Base-by-base conservation (phyloP, 2,329 filamentous ascomycete genomes). In the Cytospora paraplurivora region DNA sequence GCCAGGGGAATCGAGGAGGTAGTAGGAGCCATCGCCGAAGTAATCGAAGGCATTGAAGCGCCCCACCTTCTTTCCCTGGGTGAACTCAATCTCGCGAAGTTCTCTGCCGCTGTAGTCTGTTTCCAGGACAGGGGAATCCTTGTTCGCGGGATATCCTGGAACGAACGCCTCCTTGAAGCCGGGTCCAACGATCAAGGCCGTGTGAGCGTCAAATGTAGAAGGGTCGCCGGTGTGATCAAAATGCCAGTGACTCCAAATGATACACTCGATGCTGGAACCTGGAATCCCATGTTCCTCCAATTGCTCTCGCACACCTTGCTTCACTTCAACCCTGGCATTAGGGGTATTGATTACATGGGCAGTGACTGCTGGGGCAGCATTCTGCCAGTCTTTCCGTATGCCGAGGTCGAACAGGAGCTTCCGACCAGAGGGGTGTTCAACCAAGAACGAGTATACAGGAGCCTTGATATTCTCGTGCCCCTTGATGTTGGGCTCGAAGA, bases 391-490 rank as follows among this genome's bases (percentile, higher is more conserved):
- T 67, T 81, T 80, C 1, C 75, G 69, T 3, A 73, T 62, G 10
- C 76, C 74, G 12, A 77, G 69, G 61, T 77, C 75, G 62, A 76
- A 77, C n/a, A 77, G 66, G 3, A 76, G 61, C 7, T 68, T 69
- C 15, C 69, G 67, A 5, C 66, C 62, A 61, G 72, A 69, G 7
- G 69, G 67, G 62, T 84, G 80, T 60, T 81, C 75, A 59, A 84
- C 78, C 1, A 82, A 71, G 68, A 84, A 84, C 3, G 76, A 76
- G 69, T 76, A 77, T 1, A 77, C 73, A 2, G 80, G 80, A 34
- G 73, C 74, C 7, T 69, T 68, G 17, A 80, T 70, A 15, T 72
- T 64, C 1, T 71, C 70, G 33, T 74, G 72, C 21, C 76, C 78
- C 59, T 70, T 70, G 56, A 79, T 78, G n/a, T 19, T 50, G 19